Base-by-base conservation (phyloP, 352 stramenopile species). In the Globisporangium uncinulatum region DNA sequence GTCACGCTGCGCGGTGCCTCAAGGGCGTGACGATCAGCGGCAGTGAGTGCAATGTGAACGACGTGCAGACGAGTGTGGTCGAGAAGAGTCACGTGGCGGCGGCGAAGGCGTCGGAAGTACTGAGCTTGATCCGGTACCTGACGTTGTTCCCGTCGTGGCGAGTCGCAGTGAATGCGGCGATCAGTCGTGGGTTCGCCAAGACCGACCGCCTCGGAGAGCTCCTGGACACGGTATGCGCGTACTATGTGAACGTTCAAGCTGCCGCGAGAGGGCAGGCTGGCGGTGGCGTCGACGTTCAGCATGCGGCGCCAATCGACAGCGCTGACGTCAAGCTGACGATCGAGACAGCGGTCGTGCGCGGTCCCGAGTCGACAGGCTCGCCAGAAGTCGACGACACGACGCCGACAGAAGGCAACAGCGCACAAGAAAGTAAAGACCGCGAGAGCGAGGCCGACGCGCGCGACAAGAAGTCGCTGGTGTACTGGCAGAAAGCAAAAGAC, bases 401-500 rank as follows among this genome's bases (percentile, higher is more conserved):
- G 7, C 41, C 37, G 10, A 17, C 19, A 20, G 59, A 60, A 2
- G 17, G 6, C 14, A 37, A 15, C 13, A 29, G 10, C 20, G 6
- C 37, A 13, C 48, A 43, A 15, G 45, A 48, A 9, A 31, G 21
- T 10, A 65, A 65, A 20, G 56, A 79, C 10, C 32, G 36, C 4
- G 56, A 63, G 29, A 49, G 52, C 31, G 39, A 42, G 4, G 59
- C 69, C 4, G 77, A 56, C 7, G 56, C 46, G 15, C 71, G 78
- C 20, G 81, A 91, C 61, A 93, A 92, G 49, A 76, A 87, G 24
- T 83, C 79, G 1, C 54, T 92, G 17, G 54, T 68, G 46, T 56
- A 84, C 44, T 91, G 82, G 76, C 78, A 93, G 57, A 87, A 86
- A 32, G 86, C 86, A 5, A 89, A 89, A 36, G 73, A 87, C 54